Conservation (phyloP, 202 grass and related monocot genomes). For the Thinopyrum obtusiflorum region DNA sequence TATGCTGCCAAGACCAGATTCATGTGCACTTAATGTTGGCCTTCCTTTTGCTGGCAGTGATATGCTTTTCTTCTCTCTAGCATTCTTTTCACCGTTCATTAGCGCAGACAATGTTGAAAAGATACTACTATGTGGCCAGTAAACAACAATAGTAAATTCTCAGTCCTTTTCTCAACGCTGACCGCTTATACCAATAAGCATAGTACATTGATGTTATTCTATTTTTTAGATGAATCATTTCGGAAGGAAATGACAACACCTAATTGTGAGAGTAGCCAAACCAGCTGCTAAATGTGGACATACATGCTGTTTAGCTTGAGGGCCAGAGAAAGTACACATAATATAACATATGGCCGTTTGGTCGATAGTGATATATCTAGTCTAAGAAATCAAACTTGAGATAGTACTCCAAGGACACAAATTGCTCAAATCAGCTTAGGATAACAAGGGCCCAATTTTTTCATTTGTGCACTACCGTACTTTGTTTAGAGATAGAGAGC, state of each 20-base stretch:
- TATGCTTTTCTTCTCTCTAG: background rate
- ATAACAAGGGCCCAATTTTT: background rate
- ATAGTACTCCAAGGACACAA: background rate
- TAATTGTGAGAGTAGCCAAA: background rate
- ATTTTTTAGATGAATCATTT: background rate
- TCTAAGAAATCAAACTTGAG: background rate
- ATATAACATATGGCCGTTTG: background rate
- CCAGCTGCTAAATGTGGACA: background rate
- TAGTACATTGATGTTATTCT: background rate
- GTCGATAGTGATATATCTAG: background rate
- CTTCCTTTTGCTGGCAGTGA: background rate
- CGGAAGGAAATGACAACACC: background rate
- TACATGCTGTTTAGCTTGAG: background rate
- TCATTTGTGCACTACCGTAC: background rate
- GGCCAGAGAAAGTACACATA: background rate
- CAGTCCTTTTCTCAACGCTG: no score
- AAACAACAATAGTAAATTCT: background rate
- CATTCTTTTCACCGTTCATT: background rate
- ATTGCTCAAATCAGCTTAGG: background rate
- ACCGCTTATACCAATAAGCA: background rate
- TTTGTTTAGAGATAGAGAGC: background rate
- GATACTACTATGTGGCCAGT: background rate
- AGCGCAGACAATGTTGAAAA: background rate
- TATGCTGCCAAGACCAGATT: background rate
- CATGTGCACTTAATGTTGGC: background rate